These are phyloP conservation scores for Lodderomyces parapsilosis DNA, from an alignment of 1,139 yeast genomes.

Conservation along the genomic window DNA sequence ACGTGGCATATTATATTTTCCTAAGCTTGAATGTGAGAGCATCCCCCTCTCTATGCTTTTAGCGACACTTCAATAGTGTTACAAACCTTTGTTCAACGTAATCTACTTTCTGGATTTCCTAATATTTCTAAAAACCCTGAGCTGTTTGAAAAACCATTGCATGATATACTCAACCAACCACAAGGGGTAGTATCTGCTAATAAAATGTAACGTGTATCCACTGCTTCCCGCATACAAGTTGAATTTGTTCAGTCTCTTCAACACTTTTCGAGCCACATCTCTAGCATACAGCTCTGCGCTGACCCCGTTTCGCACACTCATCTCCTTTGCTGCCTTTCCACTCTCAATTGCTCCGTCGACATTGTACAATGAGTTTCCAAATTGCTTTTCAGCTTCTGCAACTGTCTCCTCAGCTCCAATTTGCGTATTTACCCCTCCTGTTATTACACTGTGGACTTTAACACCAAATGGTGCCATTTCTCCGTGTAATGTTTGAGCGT, in stretches of 20 bases:
- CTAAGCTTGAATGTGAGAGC: no score
- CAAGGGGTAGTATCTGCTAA: constrained; percentile 27
- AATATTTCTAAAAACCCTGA: constrained; percentile 18
- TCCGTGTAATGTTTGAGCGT: constrained; percentile 58
- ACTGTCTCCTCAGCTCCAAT: constrained; percentile 21
- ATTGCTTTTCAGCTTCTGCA: constrained; percentile 3
- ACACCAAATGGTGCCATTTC: constrained; percentile 53
- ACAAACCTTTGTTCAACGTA: no score
- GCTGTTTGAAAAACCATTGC: constrained; percentile 29
- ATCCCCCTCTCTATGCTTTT: no score
- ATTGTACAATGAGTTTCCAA: constrained; percentile 21
- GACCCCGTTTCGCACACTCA: constrained; percentile 26
- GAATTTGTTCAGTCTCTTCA: constrained; percentile 23
- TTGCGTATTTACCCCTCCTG: constrained; percentile 42
- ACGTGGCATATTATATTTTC: no score
- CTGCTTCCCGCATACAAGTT: constrained; percentile 29
- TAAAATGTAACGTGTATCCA: constrained; percentile 22
- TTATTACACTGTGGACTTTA: constrained; percentile 35
- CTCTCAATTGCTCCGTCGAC: constrained; percentile 32
- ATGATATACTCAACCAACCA: constrained; percentile 27
- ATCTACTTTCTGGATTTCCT: constrained; percentile 1
- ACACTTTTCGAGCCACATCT: constrained; percentile 25
- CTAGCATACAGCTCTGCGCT: constrained; percentile 30
- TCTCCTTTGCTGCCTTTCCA: constrained; percentile 19
- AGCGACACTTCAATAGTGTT: no score